These are phyloP conservation scores for Pontederia crassipes DNA, from an alignment of 176 grass and related monocot species.

Conservation along the genomic window DNA sequence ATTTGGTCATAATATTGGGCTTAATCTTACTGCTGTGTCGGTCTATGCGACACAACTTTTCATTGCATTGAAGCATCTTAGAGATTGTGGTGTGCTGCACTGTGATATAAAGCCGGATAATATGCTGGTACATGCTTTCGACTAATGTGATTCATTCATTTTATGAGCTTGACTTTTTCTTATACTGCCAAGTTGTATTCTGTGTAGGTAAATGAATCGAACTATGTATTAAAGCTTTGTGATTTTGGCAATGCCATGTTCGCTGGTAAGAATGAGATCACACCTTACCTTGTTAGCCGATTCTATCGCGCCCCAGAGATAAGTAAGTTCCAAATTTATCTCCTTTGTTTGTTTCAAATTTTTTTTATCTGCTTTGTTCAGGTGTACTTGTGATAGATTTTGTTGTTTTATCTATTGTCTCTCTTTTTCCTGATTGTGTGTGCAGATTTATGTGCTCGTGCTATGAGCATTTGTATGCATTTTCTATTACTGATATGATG, in stretches of 20 bases:
- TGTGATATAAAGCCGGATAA: conserved; percentile 99
- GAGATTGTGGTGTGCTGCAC: conserved; percentile 92
- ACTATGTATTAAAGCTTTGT: conserved; percentile 95
- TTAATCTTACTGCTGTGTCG: conserved; percentile 97
- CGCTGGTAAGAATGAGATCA: conserved; percentile 98
- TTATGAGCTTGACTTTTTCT: background rate
- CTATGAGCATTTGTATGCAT: background rate
- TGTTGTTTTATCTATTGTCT: background rate
- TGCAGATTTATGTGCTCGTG: background rate
- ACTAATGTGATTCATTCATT: background rate
- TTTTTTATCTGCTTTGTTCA: background rate
- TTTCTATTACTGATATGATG: background rate
- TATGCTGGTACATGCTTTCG: conserved; percentile 67
- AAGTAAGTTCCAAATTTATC: conserved; percentile 60
- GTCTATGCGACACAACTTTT: conserved; percentile 99
- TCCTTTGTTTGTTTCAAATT: background rate
- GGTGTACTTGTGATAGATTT: background rate
- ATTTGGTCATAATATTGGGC: conserved; percentile 98
- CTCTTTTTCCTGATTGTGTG: background rate
- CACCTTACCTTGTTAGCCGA: conserved; percentile 96
- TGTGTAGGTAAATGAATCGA: conserved; percentile 88
- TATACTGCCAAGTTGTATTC: background rate
- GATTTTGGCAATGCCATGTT: conserved; percentile 99
- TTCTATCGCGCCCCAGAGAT: conserved; percentile 99
- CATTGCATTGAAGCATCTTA: conserved; percentile 93